Evolutionary conservation across 306 rosid genomes (phyloP).

Genomic region (Quercus alba): DNA sequence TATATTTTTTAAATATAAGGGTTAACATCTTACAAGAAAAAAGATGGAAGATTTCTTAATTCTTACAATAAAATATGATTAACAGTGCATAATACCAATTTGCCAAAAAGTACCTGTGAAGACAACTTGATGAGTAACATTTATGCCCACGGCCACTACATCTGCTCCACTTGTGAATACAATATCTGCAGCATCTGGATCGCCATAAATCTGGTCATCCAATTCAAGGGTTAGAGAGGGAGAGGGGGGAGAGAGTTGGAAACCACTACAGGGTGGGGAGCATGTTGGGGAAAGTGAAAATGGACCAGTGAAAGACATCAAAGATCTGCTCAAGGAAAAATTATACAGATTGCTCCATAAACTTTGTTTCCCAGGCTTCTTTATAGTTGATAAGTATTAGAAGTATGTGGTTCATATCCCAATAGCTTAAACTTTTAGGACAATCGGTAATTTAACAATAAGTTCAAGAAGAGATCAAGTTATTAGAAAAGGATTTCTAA

Average conservation of each 20-base stretch:
- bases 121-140: conserved; percentile 88
- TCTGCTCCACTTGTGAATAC: conserved; percentile 87
- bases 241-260: neutral
- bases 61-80: neutral
- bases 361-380: neutral
- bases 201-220: conserved; percentile 69
- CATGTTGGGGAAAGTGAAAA: neutral
- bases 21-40: neutral
- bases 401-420: neutral
- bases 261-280: neutral
- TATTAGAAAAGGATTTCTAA: neutral
- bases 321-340: neutral
- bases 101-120: conserved; percentile 50
- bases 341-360: neutral
- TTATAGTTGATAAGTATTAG: neutral
- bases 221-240: conserved; percentile 16
- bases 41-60: neutral
- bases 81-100: neutral
- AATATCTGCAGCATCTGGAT: conserved; percentile 94
- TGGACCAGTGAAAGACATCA: neutral
- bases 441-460: neutral
- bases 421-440: no score
- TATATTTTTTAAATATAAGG: neutral
- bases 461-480: neutral
- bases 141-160: conserved; percentile 72